These are phyloP conservation scores for Rosellinia necatrix DNA, from an alignment of 2,329 filamentous ascomycete genomes.

Conservation along the genomic window DNA sequence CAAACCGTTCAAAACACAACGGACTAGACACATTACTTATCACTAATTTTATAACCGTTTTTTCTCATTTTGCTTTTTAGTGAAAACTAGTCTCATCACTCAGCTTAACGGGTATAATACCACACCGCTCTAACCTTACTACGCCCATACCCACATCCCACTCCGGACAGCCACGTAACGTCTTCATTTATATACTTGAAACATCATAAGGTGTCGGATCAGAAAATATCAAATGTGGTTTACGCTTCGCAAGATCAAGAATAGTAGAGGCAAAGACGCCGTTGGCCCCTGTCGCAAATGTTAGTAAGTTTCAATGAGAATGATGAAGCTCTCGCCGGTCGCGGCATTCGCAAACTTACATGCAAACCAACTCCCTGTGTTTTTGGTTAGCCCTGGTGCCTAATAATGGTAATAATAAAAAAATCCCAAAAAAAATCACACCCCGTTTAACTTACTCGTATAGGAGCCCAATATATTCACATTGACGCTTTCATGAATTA, in stretches of 20 bases:
- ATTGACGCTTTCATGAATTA: constrained; percentile 91
- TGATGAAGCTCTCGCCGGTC: neutral
- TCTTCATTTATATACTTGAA: constrained; percentile 8
- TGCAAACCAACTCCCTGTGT: constrained; percentile 81
- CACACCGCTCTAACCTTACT: neutral
- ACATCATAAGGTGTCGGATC: constrained; percentile 64
- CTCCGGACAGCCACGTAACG: neutral
- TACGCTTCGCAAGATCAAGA: constrained; percentile 83
- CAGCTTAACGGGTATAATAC: neutral
- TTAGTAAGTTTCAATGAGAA: constrained; percentile 23
- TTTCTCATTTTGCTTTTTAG: no score
- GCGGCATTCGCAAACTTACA: constrained; percentile 50
- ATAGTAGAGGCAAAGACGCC: constrained; percentile 94
- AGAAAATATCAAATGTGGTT: constrained; percentile 85
- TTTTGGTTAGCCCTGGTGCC: constrained; percentile 19
- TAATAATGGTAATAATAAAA: no score
- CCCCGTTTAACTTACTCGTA: constrained; percentile 62
- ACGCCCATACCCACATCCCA: neutral
- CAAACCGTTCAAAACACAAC: no score
- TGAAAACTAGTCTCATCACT: neutral
- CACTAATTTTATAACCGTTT: no score
- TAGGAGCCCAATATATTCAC: constrained; percentile 71
- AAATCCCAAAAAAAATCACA: no score
- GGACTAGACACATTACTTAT: no score
- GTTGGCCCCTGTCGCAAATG: constrained; percentile 70